These are phyloP conservation scores for Pontederia paniculata DNA, from an alignment of 176 grass and related monocot genomes.

Conservation along the genomic window DNA sequence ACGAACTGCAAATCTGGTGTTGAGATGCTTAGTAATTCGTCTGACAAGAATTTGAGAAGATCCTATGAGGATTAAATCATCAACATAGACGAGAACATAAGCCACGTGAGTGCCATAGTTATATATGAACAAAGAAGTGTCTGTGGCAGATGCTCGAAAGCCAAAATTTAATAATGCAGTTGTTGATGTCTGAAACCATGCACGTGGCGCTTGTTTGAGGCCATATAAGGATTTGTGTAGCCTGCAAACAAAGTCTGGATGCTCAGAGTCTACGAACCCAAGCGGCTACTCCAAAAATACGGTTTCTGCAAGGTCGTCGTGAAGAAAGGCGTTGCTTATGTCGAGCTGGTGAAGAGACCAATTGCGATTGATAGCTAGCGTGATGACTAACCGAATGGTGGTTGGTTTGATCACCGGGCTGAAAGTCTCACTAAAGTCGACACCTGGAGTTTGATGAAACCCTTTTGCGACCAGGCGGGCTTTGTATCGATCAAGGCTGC, in stretches of 20 bases:
- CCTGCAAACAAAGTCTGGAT: not conserved
- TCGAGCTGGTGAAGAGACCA: slow-evolving; percentile 3
- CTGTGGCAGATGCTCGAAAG: not conserved
- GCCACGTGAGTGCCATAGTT: not conserved
- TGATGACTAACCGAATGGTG: not conserved
- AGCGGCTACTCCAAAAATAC: not conserved
- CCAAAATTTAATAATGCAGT: not conserved
- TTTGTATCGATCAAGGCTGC: no score
- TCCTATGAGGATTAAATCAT: not conserved
- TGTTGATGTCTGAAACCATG: not conserved
- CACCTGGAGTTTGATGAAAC: not conserved
- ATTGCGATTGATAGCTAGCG: accelerated
- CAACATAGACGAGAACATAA: not conserved
- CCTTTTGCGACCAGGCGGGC: not conserved
- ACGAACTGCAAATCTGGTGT: not conserved
- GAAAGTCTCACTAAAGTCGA: not conserved
- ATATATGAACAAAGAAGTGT: not conserved
- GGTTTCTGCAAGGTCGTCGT: not conserved
- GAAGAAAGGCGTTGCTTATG: slow-evolving; percentile 2
- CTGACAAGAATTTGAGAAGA: not conserved
- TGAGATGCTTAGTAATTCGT: not conserved
- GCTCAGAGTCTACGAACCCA: not conserved
- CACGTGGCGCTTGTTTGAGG: not conserved
- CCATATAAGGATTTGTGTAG: not conserved
- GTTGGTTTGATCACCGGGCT: not conserved